These are phyloP conservation scores for Paecilomyces sp. DNA, from an alignment of 2,329 filamentous ascomycete species.

Conservation along the genomic window DNA sequence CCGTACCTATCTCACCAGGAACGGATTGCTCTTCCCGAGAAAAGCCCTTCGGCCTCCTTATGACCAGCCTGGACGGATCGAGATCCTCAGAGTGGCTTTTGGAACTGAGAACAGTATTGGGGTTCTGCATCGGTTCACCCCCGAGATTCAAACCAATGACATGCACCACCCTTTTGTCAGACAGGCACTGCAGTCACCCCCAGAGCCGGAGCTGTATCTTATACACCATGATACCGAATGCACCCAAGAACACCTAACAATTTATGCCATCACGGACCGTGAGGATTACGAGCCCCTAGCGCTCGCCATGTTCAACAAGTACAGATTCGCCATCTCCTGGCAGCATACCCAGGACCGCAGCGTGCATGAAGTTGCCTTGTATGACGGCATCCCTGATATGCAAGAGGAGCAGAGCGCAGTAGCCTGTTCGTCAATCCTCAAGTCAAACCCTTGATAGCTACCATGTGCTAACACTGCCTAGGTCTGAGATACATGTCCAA, in stretches of 20 bases:
- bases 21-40: slow-evolving; percentile 10
- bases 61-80: slow-evolving; percentile 16
- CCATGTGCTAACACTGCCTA: slow-evolving; percentile 7
- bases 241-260: slow-evolving; percentile 7
- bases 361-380: slow-evolving; percentile 23
- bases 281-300: slow-evolving; percentile 21
- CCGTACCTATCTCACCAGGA: slow-evolving; percentile 16
- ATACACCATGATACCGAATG: slow-evolving; percentile 15
- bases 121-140: slow-evolving; percentile 25
- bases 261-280: slow-evolving; percentile 23
- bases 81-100: slow-evolving; percentile 26
- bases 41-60: slow-evolving; percentile 15
- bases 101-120: slow-evolving; percentile 15
- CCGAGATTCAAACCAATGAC: slow-evolving; percentile 13
- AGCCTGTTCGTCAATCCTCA: background rate
- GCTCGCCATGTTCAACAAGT: slow-evolving; percentile 15
- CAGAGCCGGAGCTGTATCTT: slow-evolving; percentile 18
- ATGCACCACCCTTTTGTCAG: slow-evolving; percentile 24
- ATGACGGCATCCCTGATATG: slow-evolving; percentile 7
- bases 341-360: slow-evolving; percentile 14
- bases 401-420: background rate
- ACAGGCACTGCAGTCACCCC: slow-evolving; percentile 18
- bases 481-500: slow-evolving; percentile 13
- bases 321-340: slow-evolving; percentile 33
- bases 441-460: background rate